Conservation (phyloP, 139 green algal species). For the Micromonas commoda region DNA sequence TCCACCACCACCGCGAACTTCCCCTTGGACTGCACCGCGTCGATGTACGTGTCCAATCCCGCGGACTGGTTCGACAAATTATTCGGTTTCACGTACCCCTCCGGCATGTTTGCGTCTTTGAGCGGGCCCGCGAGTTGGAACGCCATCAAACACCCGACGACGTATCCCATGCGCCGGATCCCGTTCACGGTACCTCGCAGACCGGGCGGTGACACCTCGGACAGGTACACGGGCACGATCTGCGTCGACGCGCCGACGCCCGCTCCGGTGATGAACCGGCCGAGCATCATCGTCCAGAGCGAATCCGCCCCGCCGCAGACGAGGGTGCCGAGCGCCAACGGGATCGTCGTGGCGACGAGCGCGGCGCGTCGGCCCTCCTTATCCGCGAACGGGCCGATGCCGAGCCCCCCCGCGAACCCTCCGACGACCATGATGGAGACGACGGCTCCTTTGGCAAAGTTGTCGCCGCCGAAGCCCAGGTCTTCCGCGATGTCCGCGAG, state of each 20-base stretch:
- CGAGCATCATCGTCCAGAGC: constrained; percentile 16
- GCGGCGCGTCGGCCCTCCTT: neutral
- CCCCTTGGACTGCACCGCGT: no score
- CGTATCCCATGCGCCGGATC: constrained; percentile 19
- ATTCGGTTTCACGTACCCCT: neutral
- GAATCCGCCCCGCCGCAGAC: neutral
- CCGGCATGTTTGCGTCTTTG: neutral
- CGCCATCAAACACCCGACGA: constrained; percentile 20
- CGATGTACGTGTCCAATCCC: no score
- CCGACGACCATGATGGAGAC: constrained; percentile 19
- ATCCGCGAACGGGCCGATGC: constrained; percentile 8
- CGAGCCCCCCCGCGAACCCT: constrained; percentile 5
- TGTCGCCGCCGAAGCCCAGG: constrained; percentile 8
- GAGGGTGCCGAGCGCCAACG: constrained; percentile 9
- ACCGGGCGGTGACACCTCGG: constrained; percentile 26
- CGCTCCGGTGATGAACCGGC: constrained; percentile 28
- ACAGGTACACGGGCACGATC: constrained; percentile 35
- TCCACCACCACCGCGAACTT: no score
- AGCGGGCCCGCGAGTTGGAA: constrained; percentile 13
- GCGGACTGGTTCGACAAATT: no score
- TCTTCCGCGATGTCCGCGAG: constrained; percentile 9
- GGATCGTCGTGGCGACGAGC: neutral
- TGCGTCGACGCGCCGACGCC: constrained; percentile 26
- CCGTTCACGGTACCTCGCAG: constrained; percentile 28
- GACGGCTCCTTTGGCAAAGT: constrained; percentile 11